Conservation (phyloP, 768 basidiomycete species). For the Leccinum rimulosum region DNA sequence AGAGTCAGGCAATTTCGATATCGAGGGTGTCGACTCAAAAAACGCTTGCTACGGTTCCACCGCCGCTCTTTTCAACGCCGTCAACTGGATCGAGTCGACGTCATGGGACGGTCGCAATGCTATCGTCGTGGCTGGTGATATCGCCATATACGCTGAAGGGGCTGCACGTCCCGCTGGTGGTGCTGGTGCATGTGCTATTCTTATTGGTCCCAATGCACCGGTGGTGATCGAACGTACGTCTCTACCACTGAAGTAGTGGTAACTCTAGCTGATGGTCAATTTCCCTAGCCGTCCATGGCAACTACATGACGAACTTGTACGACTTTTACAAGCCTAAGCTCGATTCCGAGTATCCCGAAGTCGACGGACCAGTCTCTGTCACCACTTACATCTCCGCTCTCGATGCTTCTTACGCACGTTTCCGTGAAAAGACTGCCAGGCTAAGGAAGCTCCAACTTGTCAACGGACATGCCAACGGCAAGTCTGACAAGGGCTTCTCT, state of each 20-base stretch:
- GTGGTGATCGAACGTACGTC: conserved; percentile 90
- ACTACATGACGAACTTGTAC: conserved; percentile 96
- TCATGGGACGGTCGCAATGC: conserved; percentile 99
- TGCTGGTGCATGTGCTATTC: conserved; percentile 91
- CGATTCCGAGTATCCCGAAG: conserved; percentile 91
- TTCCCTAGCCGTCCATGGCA: conserved; percentile 84
- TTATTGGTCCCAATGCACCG: conserved; percentile 96
- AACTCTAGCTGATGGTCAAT: conserved; percentile 7
- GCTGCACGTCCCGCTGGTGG: conserved; percentile 94
- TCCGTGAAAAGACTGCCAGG: conserved; percentile 76
- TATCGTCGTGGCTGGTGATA: conserved; percentile 95
- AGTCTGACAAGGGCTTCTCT: conserved; percentile 50
- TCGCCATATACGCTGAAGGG: conserved; percentile 97
- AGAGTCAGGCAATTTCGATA: conserved; percentile 89
- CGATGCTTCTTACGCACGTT: conserved; percentile 83
- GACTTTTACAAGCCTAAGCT: conserved; percentile 99
- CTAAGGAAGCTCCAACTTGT: conserved; percentile 45
- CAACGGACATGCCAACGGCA: conserved; percentile 37
- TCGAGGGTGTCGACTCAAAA: conserved; percentile 98
- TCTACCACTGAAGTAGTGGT: background rate
- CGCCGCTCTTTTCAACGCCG: conserved; percentile 96
- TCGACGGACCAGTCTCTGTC: conserved; percentile 95
- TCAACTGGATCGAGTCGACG: conserved; percentile 96
- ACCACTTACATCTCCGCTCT: conserved; percentile 94
- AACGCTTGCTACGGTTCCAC: conserved; percentile 99